These are phyloP conservation scores for Solanum hybrid DNA, from an alignment of 305 asterid genomes.

Conservation along the genomic window DNA sequence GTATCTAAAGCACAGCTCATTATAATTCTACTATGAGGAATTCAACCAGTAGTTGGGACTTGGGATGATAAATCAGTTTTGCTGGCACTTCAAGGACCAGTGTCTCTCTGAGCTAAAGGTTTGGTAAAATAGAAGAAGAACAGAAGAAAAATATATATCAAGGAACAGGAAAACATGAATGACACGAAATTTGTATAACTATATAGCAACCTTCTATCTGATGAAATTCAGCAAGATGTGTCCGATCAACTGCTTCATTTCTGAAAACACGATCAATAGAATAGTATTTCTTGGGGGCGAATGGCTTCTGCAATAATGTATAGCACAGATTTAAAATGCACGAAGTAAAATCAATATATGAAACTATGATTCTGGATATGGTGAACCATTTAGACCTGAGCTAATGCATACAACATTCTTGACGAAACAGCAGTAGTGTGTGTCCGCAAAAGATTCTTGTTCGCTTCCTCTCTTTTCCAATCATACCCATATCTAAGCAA, in stretches of 20 bases:
- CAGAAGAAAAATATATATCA: neutral
- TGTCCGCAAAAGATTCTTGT: constrained; percentile 89
- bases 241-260: constrained; percentile 97
- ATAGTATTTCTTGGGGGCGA: constrained; percentile 74
- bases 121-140: neutral
- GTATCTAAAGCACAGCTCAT: neutral
- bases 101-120: neutral
- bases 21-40: neutral
- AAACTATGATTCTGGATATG: neutral
- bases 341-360: neutral
- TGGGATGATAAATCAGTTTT: neutral
- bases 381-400: constrained; percentile 43
- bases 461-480: constrained; percentile 95
- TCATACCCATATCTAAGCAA: constrained; percentile 67
- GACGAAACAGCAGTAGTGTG: constrained; percentile 98
- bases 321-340: neutral
- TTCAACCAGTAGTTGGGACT: neutral
- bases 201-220: constrained; percentile 71
- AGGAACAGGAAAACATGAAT: neutral
- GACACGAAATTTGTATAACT: neutral
- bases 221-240: constrained; percentile 99
- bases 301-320: constrained; percentile 44
- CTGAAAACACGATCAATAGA: constrained; percentile 95
- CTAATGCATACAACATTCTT: constrained; percentile 84
- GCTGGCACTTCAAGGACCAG: neutral